Evolutionary conservation across 1,284 basidiomycete species (phyloP).

Genomic region (Ceratobasidium sp.): DNA sequence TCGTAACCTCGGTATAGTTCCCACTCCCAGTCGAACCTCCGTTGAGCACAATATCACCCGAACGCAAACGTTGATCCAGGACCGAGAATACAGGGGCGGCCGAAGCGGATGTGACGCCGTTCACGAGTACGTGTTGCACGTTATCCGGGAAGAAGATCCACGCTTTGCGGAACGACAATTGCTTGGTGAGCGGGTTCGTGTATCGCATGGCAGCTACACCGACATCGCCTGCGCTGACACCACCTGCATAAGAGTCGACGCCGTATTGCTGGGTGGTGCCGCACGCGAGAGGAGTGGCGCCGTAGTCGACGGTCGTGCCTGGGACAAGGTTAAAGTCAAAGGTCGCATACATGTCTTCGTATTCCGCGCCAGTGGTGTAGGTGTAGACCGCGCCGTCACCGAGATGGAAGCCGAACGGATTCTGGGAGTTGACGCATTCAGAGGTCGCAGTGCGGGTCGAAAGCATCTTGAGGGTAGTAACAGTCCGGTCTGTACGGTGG

Average conservation of each 20-base stretch:
- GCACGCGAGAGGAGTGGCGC: conserved; percentile 66
- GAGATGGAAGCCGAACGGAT: conserved; percentile 75
- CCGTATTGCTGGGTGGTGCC: conserved; percentile 61
- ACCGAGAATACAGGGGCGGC: conserved; percentile 69
- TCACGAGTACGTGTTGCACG: conserved; percentile 72
- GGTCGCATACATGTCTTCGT: conserved; percentile 73
- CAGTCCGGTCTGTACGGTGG: conserved; percentile 69
- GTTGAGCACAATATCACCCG: conserved; percentile 64
- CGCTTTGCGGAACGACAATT: conserved; percentile 73
- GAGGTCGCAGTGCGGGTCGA: conserved; percentile 72
- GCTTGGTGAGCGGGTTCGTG: conserved; percentile 67
- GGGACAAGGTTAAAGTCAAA: conserved; percentile 83
- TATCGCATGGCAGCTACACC: conserved; percentile 69
- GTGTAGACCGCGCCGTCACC: conserved; percentile 75
- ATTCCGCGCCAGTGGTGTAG: conserved; percentile 73
- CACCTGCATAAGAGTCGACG: conserved; percentile 71
- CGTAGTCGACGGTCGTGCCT: conserved; percentile 74
- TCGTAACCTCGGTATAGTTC: conserved; percentile 55
- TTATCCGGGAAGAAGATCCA: conserved; percentile 79
- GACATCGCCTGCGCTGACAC: conserved; percentile 67
- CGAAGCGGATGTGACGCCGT: conserved; percentile 64
- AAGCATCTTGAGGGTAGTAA: conserved; percentile 75
- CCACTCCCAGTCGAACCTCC: conserved; percentile 54
- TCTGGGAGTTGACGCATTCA: conserved; percentile 74
- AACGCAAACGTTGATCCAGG: conserved; percentile 71